phyloP scores from a whole-genome alignment of 1,284 basidiomycete species.

The Boletus sp. region DNA sequence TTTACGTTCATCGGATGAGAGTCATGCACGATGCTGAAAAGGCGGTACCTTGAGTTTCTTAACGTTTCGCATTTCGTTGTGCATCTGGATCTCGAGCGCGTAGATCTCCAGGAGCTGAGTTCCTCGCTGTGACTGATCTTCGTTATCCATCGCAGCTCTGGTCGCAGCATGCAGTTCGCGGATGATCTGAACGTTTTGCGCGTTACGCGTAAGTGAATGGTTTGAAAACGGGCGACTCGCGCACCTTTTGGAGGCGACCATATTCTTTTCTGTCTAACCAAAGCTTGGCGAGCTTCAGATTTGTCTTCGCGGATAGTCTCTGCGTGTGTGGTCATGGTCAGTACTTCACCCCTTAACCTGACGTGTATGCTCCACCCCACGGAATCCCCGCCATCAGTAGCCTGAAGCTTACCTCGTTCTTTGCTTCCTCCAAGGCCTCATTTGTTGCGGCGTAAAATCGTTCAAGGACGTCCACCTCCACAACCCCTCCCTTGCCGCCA shows the following conservation, averaged over 20 bases:
- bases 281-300: conserved; percentile 94
- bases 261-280: conserved; percentile 97
- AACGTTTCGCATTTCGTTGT: conserved; percentile 92
- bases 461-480: conserved; percentile 87
- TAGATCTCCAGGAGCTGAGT: conserved; percentile 97
- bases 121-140: conserved; percentile 85
- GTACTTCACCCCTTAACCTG: background rate
- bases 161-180: conserved; percentile 70
- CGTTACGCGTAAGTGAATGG: background rate
- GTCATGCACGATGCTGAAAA: background rate
- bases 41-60: conserved; percentile 86
- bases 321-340: conserved; percentile 32
- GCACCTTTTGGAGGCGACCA: conserved; percentile 72
- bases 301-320: conserved; percentile 93
- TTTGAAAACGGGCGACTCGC: conserved; percentile 15
- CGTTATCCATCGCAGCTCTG: conserved; percentile 54
- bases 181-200: conserved; percentile 50
- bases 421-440: conserved; percentile 84
- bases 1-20: background rate
- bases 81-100: conserved; percentile 99
- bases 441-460: conserved; percentile 95
- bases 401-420: conserved; percentile 78
- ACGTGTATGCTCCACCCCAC: background rate
- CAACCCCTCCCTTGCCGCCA: conserved; percentile 77
- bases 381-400: too few species aligned